Evolutionary conservation across 2,329 filamentous ascomycete species (phyloP).

Genomic region (Fusarium hostae): DNA sequence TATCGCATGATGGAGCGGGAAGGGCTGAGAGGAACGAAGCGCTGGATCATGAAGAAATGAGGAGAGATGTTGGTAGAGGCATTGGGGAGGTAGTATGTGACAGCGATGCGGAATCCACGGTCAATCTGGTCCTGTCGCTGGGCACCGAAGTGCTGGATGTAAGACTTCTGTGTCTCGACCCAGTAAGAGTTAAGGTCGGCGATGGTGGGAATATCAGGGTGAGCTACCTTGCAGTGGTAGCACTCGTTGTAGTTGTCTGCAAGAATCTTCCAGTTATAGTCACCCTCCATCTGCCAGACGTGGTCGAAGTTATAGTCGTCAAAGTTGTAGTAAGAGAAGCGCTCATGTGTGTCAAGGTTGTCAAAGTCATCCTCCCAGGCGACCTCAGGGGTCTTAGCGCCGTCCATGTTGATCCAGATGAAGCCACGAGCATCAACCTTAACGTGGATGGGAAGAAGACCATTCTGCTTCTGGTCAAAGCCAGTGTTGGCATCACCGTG

Average conservation of each 20-base stretch:
- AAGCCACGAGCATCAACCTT: constrained; percentile 65
- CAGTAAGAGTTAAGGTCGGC: constrained; percentile 66
- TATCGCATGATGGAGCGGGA: constrained; percentile 67
- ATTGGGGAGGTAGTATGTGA: constrained; percentile 63
- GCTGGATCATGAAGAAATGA: constrained; percentile 73
- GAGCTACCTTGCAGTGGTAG: constrained; percentile 70
- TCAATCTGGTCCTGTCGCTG: constrained; percentile 60
- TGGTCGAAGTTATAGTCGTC: constrained; percentile 68
- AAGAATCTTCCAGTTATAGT: constrained; percentile 70
- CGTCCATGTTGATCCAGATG: constrained; percentile 69
- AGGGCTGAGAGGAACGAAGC: constrained; percentile 67
- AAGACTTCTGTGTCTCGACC: constrained; percentile 59
- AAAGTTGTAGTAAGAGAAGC: constrained; percentile 59
- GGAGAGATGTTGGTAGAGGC: constrained; percentile 62
- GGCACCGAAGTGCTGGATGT: constrained; percentile 63
- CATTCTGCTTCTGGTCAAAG: constrained; percentile 67
- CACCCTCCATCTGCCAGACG: constrained; percentile 65
- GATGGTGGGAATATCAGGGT: constrained; percentile 67
- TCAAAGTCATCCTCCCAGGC: constrained; percentile 64
- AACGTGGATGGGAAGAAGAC: constrained; percentile 65
- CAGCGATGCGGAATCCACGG: constrained; percentile 57
- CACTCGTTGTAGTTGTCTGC: constrained; percentile 75
- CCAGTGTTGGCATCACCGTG: constrained; percentile 63
- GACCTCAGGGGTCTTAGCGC: constrained; percentile 56
- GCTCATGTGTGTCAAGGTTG: constrained; percentile 57